Evolutionary conservation across 768 basidiomycete genomes (phyloP).

Genomic region (Leccinum variicolor): DNA sequence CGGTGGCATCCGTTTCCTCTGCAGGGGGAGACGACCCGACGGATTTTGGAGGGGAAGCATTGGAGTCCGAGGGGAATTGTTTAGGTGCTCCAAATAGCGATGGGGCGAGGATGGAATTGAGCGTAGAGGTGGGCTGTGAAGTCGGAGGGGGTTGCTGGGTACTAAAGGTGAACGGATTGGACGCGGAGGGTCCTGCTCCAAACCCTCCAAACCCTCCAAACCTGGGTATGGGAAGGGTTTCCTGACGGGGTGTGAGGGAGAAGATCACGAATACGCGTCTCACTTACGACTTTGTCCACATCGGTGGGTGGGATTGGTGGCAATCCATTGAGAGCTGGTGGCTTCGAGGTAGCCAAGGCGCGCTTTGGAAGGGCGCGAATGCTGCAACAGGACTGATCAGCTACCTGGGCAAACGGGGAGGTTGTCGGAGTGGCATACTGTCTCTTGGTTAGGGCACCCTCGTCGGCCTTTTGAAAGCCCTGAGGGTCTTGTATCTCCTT

Average conservation of each 20-base stretch:
- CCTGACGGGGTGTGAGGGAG: constrained; percentile 18
- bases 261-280: constrained; percentile 13
- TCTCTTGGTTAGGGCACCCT: constrained; percentile 50
- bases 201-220: constrained; percentile 55
- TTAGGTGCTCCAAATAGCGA: constrained; percentile 1
- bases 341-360: constrained; percentile 22
- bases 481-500: constrained; percentile 42
- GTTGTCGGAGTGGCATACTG: constrained; percentile 41
- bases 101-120: constrained; percentile 25
- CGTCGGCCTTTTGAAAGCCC: constrained; percentile 61
- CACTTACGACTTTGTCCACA: constrained; percentile 24
- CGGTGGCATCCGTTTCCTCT: constrained; percentile 30
- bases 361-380: constrained; percentile 66
- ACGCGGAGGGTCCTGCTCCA: constrained; percentile 32
- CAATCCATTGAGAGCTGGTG: constrained; percentile 22
- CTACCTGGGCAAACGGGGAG: not conserved
- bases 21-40: constrained; percentile 11
- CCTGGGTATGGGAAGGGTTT: constrained; percentile 37
- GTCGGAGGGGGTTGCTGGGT: constrained; percentile 22
- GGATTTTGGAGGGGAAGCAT: constrained; percentile 12
- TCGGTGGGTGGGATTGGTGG: constrained; percentile 24
- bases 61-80: constrained; percentile 28
- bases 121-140: constrained; percentile 11
- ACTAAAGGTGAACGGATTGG: constrained; percentile 41
- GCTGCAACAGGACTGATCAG: constrained; percentile 34